Conservation (phyloP, 495 filamentous ascomycete genomes). For the Penicillium soppii region DNA sequence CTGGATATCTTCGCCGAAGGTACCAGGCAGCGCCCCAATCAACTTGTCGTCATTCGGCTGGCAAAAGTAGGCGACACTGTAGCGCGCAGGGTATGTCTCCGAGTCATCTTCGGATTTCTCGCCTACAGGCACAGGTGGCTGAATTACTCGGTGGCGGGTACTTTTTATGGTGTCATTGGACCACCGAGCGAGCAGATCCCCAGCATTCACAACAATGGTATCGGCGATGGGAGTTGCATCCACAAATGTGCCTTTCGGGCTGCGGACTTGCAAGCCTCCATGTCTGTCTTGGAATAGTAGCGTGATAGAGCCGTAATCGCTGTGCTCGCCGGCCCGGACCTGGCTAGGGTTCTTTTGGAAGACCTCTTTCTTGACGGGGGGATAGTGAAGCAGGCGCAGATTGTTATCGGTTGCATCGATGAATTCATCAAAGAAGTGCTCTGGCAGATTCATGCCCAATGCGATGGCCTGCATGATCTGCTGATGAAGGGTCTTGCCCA, state of each 20-base stretch:
- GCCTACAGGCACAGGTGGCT: conserved; percentile 57
- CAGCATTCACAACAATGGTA: conserved; percentile 89
- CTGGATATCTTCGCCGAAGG: conserved; percentile 60
- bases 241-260: conserved; percentile 73
- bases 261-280: conserved; percentile 83
- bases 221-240: conserved; percentile 79
- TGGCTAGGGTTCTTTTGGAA: conserved; percentile 71
- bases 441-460: conserved; percentile 72
- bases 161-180: conserved; percentile 86
- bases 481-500: conserved; percentile 72
- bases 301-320: conserved; percentile 86
- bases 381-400: conserved; percentile 87
- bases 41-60: conserved; percentile 77
- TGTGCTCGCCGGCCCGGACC: conserved; percentile 83
- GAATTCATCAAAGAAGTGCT: conserved; percentile 74
- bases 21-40: conserved; percentile 88
- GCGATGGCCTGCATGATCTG: conserved; percentile 88
- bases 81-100: conserved; percentile 44
- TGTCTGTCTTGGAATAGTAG: conserved; percentile 83
- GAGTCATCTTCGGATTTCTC: conserved; percentile 17
- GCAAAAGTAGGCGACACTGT: conserved; percentile 76
- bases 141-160: conserved; percentile 86
- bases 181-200: conserved; percentile 86
- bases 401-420: conserved; percentile 78
- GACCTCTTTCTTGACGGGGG: conserved; percentile 61